Percentiles rank a stretch among this genome's conserved stretches.
Conservation (phyloP, 164 flowering plant species). For the Kingdonia uniflora region DNA sequence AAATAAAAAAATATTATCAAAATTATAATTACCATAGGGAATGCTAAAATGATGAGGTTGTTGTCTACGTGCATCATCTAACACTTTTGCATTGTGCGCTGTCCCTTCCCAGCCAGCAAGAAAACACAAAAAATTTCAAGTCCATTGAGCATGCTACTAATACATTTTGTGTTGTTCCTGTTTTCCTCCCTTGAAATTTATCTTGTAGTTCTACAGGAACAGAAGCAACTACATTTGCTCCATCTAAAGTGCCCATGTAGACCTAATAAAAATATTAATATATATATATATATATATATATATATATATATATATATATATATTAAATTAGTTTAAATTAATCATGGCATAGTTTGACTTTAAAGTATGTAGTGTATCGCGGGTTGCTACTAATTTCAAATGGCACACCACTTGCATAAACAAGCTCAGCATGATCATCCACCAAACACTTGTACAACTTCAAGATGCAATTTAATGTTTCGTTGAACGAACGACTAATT, state of each 20-base stretch:
- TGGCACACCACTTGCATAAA: neutral
- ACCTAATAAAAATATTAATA: neutral
- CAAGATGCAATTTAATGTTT: neutral
- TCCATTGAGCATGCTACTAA: conserved; percentile 1
- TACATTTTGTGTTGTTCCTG: conserved; percentile 3
- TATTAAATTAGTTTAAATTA: too few relatives aligned
- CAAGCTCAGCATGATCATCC: neutral
- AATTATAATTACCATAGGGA: neutral
- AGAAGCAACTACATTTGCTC: neutral
- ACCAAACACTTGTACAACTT: neutral
- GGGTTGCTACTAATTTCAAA: neutral
- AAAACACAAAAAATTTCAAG: neutral
- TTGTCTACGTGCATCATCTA: neutral
- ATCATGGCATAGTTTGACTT: neutral
- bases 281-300: too few relatives aligned
- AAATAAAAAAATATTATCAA: neutral
- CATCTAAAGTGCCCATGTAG: conserved; percentile 3
- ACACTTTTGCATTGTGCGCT: neutral
- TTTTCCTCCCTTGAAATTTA: neutral
- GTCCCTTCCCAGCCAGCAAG: conserved; percentile 4
- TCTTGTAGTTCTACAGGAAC: neutral
- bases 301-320: too few relatives aligned
- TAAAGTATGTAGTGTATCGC: neutral
- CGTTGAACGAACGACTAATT: neutral
- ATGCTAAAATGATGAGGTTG: neutral